Evolutionary conservation across 148 eudicot species (phyloP).

Genomic region (Rhododendron henanense): DNA sequence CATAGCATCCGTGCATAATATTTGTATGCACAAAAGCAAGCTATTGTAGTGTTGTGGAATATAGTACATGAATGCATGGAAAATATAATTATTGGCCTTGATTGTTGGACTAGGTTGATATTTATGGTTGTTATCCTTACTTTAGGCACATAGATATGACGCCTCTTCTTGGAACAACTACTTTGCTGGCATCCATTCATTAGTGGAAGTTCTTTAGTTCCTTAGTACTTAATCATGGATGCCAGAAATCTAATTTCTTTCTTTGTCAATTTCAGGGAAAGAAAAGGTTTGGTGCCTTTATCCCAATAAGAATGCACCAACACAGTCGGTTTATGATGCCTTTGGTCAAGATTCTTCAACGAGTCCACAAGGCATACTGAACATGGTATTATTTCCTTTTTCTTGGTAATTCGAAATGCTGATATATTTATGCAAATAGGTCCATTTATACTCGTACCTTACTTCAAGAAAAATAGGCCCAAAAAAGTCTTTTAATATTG

Average conservation of each 20-base stretch:
- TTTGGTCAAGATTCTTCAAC: slow-evolving; percentile 27
- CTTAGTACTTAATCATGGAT: neutral
- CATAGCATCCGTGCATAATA: neutral
- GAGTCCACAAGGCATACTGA: slow-evolving; percentile 14
- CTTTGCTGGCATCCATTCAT: neutral
- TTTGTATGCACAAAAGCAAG: neutral
- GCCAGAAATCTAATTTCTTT: neutral
- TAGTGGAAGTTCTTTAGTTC: neutral
- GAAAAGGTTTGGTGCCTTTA: slow-evolving; percentile 75
- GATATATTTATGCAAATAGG: neutral
- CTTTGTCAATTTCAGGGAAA: slow-evolving; percentile 47
- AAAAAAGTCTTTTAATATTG: neutral
- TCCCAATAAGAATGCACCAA: slow-evolving; percentile 68
- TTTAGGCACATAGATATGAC: neutral
- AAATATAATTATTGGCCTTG: neutral
- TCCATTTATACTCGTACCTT: neutral
- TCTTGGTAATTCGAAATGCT: neutral
- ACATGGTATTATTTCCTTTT: slow-evolving; percentile 15
- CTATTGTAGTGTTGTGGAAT: neutral
- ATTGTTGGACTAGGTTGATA: neutral
- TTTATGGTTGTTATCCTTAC: slow-evolving; percentile 3
- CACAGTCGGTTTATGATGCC: slow-evolving; percentile 61
- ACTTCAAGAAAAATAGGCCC: neutral
- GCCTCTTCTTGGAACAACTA: neutral
- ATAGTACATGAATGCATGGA: neutral